A percentile compares a stretch with the other conserved stretches of the same genome.
phyloP scores from a whole-genome alignment of 345 rosid species.

The Acer saccharum region DNA sequence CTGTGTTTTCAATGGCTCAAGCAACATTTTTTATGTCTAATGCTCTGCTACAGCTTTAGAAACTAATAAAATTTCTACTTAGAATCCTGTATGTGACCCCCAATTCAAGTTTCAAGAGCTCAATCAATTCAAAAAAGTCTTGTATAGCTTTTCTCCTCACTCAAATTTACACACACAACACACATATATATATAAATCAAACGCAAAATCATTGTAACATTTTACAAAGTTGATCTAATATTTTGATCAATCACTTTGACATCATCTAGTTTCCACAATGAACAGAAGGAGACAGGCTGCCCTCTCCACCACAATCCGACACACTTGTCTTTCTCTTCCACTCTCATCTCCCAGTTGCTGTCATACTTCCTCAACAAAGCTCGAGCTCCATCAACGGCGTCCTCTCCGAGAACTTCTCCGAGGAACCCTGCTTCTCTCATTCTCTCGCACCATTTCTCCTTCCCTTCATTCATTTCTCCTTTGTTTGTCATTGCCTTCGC shows the following conservation, averaged over 20 bases:
- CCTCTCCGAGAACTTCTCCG: constrained; percentile 57
- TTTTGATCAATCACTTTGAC: constrained; percentile 2
- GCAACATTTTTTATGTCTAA: too few relatives aligned
- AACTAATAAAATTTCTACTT: too few relatives aligned
- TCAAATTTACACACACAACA: background rate
- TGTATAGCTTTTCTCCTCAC: background rate
- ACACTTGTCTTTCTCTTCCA: constrained; percentile 60
- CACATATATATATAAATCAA: background rate
- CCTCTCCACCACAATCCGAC: constrained; percentile 83
- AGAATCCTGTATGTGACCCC: background rate
- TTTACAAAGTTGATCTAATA: constrained; percentile 2
- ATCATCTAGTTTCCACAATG: constrained; percentile 57
- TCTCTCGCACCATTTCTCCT: constrained; percentile 76
- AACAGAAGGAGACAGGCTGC: constrained; percentile 81
- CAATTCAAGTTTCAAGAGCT: background rate
- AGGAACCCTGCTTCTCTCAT: constrained; percentile 65
- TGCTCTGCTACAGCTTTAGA: too few relatives aligned
- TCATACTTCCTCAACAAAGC: constrained; percentile 83
- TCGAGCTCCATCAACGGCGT: constrained; percentile 65
- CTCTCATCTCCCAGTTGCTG: constrained; percentile 72
- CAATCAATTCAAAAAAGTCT: too few relatives aligned
- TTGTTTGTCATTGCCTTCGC: constrained; percentile 59
- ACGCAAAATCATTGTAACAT: background rate
- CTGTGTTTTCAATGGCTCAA: too few relatives aligned
- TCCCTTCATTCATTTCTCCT: constrained; percentile 68